Evolutionary conservation across 2,329 filamentous ascomycete species (phyloP), one percentile per base, ranked within the genome.

Genomic region (Trichophaea hybrida): DNA sequence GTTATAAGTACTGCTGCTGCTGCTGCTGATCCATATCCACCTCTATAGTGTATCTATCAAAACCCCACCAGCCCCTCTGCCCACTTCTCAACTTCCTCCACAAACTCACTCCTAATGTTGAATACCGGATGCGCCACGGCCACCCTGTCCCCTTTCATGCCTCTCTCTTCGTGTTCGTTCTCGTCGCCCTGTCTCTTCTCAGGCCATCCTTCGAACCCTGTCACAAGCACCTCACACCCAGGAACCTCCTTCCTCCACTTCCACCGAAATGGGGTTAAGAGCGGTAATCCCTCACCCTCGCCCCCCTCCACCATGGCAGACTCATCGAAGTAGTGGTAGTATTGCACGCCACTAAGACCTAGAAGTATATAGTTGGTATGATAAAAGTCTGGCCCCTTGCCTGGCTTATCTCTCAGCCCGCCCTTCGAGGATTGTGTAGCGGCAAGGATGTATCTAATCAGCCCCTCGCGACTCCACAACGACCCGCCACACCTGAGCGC

Each of bases 371-470:
- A 69, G 44, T 61, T 64, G 10, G 63, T 65, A 48, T 69, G 67
- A 55, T 69, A 69, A 35, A 63, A 67, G 48, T 69, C 67, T 0
- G 67, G 61, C 8, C 59, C 59, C 83, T 89, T 89, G 72, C 85
- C 84, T 12, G 93, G 93, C 74, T 98, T 98, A 73, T 98, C 93
- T 69, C 90, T 80, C 72, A 98, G 76, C 0, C 93, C 93, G 57
- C 91, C 91, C 61, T 80, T 78, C 69, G 80, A 76, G 61, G 86
- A 84, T 69, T 97, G 93, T 69, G 88, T 93, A 70, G 90, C 96
- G 66, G 80, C 83, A 12, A 97, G 77, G 62, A 97, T 93, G 72
- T 97, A 98, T 64, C 91, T 80, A 58, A 88, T 84, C 67, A 97
- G 75, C 5, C 86, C 93, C 69, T 93, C 84, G 57, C 88, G 83